Conservation (phyloP, 352 stramenopile species). For the Thalassiosira allenii region DNA sequence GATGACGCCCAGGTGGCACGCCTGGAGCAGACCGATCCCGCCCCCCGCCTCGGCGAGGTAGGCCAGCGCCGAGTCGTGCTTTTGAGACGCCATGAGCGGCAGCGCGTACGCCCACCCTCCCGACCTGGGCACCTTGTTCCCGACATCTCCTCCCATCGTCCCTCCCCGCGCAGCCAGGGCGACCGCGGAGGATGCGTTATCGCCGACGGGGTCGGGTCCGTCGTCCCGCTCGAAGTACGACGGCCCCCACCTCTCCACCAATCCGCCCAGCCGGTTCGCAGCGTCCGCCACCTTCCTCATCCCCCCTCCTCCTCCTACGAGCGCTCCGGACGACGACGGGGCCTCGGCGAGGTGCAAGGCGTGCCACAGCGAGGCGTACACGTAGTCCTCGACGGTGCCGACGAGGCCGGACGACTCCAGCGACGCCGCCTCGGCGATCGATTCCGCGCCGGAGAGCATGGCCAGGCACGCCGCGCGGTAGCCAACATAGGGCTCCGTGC, state of each 20-base stretch:
- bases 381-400: constrained; percentile 83
- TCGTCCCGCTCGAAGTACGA: constrained; percentile 72
- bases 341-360: constrained; percentile 58
- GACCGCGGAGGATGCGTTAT: constrained; percentile 34
- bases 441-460: constrained; percentile 59
- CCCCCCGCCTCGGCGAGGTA: constrained; percentile 71
- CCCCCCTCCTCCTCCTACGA: background rate
- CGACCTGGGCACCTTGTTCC: constrained; percentile 25
- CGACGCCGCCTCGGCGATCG: constrained; percentile 46
- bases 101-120: constrained; percentile 77
- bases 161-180: constrained; percentile 18
- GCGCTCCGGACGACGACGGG: background rate
- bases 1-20: constrained; percentile 67
- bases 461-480: constrained; percentile 63
- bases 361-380: constrained; percentile 73
- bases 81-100: constrained; percentile 71
- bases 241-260: constrained; percentile 73
- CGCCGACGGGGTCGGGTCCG: constrained; percentile 8
- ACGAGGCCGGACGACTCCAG: constrained; percentile 56
- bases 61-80: constrained; percentile 69
- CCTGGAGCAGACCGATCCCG: constrained; percentile 72
- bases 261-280: constrained; percentile 54
- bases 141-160: background rate
- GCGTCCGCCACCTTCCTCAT: constrained; percentile 27
- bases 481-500: background rate